Conservation (phyloP, 2,329 filamentous ascomycete species). For the Neoascochyta sp. region DNA sequence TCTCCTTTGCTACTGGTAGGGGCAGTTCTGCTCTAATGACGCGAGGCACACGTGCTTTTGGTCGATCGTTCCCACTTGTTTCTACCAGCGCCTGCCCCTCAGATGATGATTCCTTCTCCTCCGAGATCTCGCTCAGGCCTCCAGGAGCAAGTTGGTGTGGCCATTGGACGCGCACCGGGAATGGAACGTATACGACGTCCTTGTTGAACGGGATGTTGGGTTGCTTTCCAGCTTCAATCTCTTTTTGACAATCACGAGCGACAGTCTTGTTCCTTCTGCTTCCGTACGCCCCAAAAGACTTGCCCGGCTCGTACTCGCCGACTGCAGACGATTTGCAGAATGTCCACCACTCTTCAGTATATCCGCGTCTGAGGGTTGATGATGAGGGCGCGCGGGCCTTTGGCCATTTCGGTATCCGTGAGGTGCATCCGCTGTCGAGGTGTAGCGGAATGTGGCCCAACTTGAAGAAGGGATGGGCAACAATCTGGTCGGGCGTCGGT, state of each 20-base stretch:
- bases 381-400: constrained; percentile 44
- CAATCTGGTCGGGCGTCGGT: constrained; percentile 72
- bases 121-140: constrained; percentile 39
- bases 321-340: constrained; percentile 51
- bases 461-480: constrained; percentile 76
- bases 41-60: constrained; percentile 25
- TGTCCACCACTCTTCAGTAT: constrained; percentile 50
- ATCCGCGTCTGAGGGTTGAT: constrained; percentile 45
- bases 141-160: constrained; percentile 28
- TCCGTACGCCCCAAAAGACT: constrained; percentile 46
- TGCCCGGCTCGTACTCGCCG: constrained; percentile 47
- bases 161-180: constrained; percentile 40
- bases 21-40: constrained; percentile 21
- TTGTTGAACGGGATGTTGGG: constrained; percentile 49
- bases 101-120: constrained; percentile 40
- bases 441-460: constrained; percentile 66
- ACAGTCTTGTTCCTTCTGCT: constrained; percentile 49
- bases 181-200: constrained; percentile 49
- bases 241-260: constrained; percentile 49
- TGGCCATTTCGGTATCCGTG: constrained; percentile 47
- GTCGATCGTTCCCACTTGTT: constrained; percentile 45
- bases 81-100: constrained; percentile 43
- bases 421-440: constrained; percentile 46
- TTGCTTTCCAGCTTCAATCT: constrained; percentile 46
- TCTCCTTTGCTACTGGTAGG: constrained; percentile 36